Percentiles rank a stretch among this genome's conserved stretches.
These are phyloP conservation scores for Paecilomyces variotii DNA, from an alignment of 2,329 filamentous ascomycete species.

Conservation along the genomic window DNA sequence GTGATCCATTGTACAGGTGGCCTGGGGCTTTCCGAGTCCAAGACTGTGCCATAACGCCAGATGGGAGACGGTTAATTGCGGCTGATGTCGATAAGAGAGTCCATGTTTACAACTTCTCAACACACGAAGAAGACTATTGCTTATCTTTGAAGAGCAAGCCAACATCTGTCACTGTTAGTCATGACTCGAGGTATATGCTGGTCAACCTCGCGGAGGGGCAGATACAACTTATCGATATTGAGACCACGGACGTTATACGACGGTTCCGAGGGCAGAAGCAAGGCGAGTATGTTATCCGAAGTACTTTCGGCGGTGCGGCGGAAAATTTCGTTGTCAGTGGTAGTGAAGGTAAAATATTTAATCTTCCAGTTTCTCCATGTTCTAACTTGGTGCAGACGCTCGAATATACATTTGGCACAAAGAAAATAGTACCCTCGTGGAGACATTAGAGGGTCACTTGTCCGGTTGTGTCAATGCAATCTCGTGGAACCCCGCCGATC, in stretches of 20 bases:
- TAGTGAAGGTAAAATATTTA: constrained; percentile 62
- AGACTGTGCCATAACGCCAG: constrained; percentile 72
- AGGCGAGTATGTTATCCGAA: constrained; percentile 70
- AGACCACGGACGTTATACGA: constrained; percentile 62
- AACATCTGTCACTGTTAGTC: constrained; percentile 73
- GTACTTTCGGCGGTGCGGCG: constrained; percentile 76
- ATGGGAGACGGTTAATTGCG: constrained; percentile 72
- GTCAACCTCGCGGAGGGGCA: constrained; percentile 73
- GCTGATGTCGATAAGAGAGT: constrained; percentile 64
- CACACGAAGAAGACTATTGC: constrained; percentile 66
- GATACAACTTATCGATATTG: constrained; percentile 70
- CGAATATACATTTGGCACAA: constrained; percentile 87
- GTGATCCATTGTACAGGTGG: constrained; percentile 58
- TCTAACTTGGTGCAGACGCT: constrained; percentile 41
- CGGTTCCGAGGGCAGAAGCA: constrained; percentile 70
- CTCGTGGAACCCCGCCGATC: neutral
- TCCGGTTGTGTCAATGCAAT: constrained; percentile 76
- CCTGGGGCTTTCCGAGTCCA: constrained; percentile 66
- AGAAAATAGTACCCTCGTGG: constrained; percentile 66
- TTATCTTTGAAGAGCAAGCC: constrained; percentile 61
- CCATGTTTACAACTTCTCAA: constrained; percentile 73
- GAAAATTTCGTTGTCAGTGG: constrained; percentile 89
- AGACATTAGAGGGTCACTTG: constrained; percentile 65
- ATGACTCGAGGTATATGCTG: constrained; percentile 71
- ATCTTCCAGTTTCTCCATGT: constrained; percentile 5